A percentile compares a stretch with the other conserved stretches of the same genome.
phyloP scores from a whole-genome alignment of 306 rosid genomes.

The Myrica gale region DNA sequence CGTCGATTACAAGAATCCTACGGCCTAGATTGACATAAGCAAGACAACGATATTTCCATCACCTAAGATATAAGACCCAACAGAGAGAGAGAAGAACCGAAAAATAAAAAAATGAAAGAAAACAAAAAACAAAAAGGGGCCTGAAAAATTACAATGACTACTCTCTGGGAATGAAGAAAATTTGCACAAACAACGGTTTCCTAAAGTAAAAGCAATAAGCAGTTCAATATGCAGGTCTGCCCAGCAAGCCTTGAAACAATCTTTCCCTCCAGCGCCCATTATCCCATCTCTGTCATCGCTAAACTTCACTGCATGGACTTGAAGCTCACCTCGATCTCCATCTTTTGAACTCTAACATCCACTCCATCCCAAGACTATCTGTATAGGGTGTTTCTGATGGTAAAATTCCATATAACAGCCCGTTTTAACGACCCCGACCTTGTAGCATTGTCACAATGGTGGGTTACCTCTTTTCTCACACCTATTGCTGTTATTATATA shows the following conservation, averaged over 20 bases:
- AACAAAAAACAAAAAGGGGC: background rate
- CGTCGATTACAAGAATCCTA: slow-evolving; percentile 9
- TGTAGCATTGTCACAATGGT: slow-evolving; percentile 17
- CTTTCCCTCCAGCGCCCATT: background rate
- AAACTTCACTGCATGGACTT: background rate
- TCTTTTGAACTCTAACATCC: slow-evolving; percentile 15
- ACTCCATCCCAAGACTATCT: slow-evolving; percentile 15
- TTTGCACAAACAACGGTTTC: background rate
- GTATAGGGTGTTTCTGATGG: slow-evolving; percentile 20
- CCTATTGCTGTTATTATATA: slow-evolving; percentile 23
- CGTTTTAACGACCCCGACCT: slow-evolving; percentile 14
- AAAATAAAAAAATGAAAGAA: background rate
- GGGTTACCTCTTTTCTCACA: slow-evolving; percentile 6
- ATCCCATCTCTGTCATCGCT: slow-evolving; percentile 4
- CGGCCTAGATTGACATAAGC: background rate
- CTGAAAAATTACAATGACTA: background rate
- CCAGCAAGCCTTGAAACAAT: background rate
- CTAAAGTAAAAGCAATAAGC: background rate
- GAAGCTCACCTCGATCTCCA: background rate
- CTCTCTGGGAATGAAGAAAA: background rate
- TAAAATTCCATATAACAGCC: slow-evolving; percentile 11
- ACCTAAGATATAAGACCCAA: background rate
- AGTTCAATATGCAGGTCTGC: background rate
- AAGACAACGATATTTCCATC: background rate
- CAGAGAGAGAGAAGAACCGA: too few relatives aligned